Evolutionary conservation across 768 basidiomycete species (phyloP), one percentile per base, ranked within the genome.

Genomic region (Amanita phalloides): DNA sequence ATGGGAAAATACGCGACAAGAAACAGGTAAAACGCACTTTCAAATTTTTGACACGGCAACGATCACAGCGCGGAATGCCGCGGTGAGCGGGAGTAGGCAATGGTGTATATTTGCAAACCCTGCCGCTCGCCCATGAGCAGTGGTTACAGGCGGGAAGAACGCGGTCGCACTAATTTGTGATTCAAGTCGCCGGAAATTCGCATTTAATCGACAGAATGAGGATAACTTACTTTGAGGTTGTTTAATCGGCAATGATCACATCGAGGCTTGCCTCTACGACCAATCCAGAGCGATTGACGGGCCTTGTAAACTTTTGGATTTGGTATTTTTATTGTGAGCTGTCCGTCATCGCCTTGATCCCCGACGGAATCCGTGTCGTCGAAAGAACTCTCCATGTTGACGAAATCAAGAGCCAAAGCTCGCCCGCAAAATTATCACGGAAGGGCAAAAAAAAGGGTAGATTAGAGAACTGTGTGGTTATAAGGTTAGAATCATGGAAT

Each of bases 61-160:
- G 74, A 70, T 86, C 84, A 54, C 84, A 86, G 51, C 84, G 71
- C 28, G 84, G 84, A 54, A 86, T 84, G 21, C 84, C 84, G 53
- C 84, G 75, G 62, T 86, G 84, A 36, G 84, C 84, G 38, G 84
- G 84, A 3, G 83, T 86, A 17, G 84, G 84, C 41, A 86, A 65
- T 49, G 84, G 84, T 8, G 84, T 84, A 64, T 86, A 86, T 62
- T 74, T 77, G 66, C 84, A 86, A 54, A 82, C 79, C 55, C 76
- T 69, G n/a, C 75, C 74, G 51, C 72, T 74, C 13, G 76, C 73
- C 78, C 78, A 84, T 21, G 77, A 75, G 55, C 84, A 86, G 58
- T 86, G 81, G 58, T 85, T 86, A 63, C 84, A 86, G 9, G 74
- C 75, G 21, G 84, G 84, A 39, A 82, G 70, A 37, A 83, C 78